Evolutionary conservation across 257 asterid genomes (phyloP).

Genomic region (Lithospermum erythrorhizon): DNA sequence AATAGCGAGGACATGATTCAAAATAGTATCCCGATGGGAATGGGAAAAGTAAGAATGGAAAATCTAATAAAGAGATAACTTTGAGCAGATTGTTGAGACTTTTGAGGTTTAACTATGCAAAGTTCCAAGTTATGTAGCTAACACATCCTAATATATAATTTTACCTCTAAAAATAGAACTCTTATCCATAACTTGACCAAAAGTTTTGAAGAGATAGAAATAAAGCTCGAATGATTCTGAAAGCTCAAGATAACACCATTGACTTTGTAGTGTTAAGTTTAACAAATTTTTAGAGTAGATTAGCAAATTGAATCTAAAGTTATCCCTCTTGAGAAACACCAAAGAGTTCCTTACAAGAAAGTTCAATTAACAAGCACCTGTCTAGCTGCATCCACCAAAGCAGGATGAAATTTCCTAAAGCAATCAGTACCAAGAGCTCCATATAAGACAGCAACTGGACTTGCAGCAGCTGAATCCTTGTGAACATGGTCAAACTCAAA

Average conservation of each 20-base stretch:
- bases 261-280: background rate
- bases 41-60: background rate
- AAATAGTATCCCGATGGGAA: background rate
- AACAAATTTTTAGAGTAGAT: background rate
- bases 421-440: slow-evolving; percentile 91
- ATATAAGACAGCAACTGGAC: slow-evolving; percentile 59
- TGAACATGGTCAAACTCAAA: slow-evolving; percentile 94
- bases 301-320: background rate
- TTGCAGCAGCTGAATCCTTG: slow-evolving; percentile 66
- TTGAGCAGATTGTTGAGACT: background rate
- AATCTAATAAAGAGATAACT: background rate
- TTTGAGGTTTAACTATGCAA: no score
- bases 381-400: slow-evolving; percentile 60
- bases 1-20: background rate
- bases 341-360: background rate
- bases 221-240: no score
- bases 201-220: background rate
- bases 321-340: background rate
- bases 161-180: no score
- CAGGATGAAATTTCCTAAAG: slow-evolving; percentile 68
- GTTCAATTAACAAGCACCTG: slow-evolving; percentile 32
- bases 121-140: background rate
- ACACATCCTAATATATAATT: no score
- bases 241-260: background rate
- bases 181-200: background rate